Evolutionary conservation across 768 basidiomycete species (phyloP).

Genomic region (Auricularia sp.): DNA sequence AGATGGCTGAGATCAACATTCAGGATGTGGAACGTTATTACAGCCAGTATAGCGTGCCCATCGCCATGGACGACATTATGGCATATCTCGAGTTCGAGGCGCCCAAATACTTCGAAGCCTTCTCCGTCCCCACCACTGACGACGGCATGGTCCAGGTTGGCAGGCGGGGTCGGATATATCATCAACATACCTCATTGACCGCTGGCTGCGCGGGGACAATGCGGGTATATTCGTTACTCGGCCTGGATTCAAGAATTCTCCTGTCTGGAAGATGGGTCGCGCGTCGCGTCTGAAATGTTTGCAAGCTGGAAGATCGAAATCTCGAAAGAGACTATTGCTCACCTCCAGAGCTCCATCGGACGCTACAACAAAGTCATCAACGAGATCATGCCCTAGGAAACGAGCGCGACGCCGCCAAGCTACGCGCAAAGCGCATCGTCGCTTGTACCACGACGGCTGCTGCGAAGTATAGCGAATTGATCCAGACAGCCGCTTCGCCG

Average conservation of each 20-base stretch:
- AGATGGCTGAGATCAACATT: slow-evolving; percentile 36
- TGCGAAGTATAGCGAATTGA: slow-evolving; percentile 43
- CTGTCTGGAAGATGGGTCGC: slow-evolving; percentile 31
- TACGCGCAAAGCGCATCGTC: slow-evolving; percentile 44
- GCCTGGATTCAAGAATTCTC: slow-evolving; percentile 9
- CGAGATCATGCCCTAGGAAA: slow-evolving; percentile 28
- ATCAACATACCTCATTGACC: slow-evolving; percentile 33
- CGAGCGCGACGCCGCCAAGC: slow-evolving; percentile 24
- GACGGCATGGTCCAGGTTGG: slow-evolving; percentile 42
- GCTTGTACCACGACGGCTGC: slow-evolving; percentile 64
- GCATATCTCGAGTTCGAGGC: slow-evolving; percentile 45
- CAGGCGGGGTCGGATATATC: slow-evolving; percentile 27
- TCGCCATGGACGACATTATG: slow-evolving; percentile 26
- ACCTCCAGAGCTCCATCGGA: slow-evolving; percentile 23
- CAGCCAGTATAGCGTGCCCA: slow-evolving; percentile 16
- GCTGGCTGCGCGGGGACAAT: slow-evolving; percentile 37
- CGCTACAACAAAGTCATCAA: slow-evolving; percentile 34
- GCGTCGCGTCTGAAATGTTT: slow-evolving; percentile 19
- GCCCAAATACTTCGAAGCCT: slow-evolving; percentile 25
- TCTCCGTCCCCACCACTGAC: slow-evolving; percentile 25
- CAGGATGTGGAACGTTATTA: slow-evolving; percentile 24
- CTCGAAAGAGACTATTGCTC: slow-evolving; percentile 24
- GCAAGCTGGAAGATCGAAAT: slow-evolving; percentile 29
- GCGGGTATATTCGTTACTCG: slow-evolving; percentile 32
- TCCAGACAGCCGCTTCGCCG: slow-evolving; percentile 36